Evolutionary conservation across 495 filamentous ascomycete species (phyloP), one percentile per base, ranked within the genome.

Genomic region (Wilcoxina mikolae): DNA sequence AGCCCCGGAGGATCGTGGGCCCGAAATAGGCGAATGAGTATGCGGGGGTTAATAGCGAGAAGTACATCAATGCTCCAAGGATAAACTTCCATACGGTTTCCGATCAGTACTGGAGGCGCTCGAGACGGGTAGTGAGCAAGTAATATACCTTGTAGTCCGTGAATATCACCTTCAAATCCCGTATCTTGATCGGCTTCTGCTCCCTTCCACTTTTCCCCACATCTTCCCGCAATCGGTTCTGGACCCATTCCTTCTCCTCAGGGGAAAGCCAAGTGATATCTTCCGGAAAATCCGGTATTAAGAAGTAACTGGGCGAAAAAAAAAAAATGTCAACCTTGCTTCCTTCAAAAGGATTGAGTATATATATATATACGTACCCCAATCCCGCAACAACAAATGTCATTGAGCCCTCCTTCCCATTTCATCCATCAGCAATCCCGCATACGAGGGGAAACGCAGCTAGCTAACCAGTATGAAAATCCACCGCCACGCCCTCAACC

Each of bases 51-150:
- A 95, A 82, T 25, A 95, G 70, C 4, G 83, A 83, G 39, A 88
- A 85, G 68, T 94, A 94, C 86, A 93, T 90, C 63, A 95, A 76
- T 1, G 81, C 87, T 53, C 84, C 89, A 28, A 93, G 67, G 53
- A 83, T 72, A 53, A 84, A 71, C 67, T 84, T 84, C 23, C n/a
- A n/a, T n/a, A n/a, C n/a, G n/a, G 31, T 46, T 11, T 46, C n/a
- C n/a, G n/a, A n/a, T n/a, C n/a, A n/a, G n/a, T n/a, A n/a, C n/a
- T n/a, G n/a, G n/a, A n/a, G n/a, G n/a, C n/a, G n/a, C 15, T 46
- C n/a, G 15, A 28, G 15, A 76, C 18, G 24, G 25, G 38, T 49
- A 20, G 17, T 44, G 10, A n/a, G n/a, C n/a, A 18, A 20, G 11
- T 4, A 23, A 9, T 60, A 67, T 33, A 78, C 70, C 68, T 78